Conservation (phyloP, 192 early-diverging fungal species). For the Cetraspora pellucida region DNA sequence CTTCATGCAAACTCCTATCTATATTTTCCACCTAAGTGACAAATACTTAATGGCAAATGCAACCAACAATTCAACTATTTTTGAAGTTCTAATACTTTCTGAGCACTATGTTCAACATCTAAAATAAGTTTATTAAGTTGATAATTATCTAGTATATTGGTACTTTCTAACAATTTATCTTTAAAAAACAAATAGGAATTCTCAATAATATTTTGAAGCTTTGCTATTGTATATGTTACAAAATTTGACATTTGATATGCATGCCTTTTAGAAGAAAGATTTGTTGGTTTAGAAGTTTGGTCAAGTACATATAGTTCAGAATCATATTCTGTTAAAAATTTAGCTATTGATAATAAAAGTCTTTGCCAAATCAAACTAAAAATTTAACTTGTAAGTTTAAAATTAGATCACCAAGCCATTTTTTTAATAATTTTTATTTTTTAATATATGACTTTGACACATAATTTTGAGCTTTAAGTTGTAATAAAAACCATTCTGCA, state of each 20-base stretch:
- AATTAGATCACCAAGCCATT: not conserved
- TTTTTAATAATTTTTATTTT: not conserved
- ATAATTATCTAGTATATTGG: no score
- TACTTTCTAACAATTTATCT: no score
- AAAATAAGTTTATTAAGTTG: no score
- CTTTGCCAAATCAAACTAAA: not conserved
- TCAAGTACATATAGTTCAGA: no score
- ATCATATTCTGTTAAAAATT: not conserved
- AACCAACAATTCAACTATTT: not conserved
- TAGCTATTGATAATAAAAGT: not conserved
- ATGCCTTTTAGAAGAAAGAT: no score
- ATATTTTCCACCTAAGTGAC: not conserved
- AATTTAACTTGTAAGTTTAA: not conserved
- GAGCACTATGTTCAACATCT: not conserved
- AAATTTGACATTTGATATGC: no score
- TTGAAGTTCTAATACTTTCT: not conserved
- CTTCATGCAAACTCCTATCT: not conserved
- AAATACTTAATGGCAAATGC: not conserved
- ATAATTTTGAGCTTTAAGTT: no score
- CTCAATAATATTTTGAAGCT: no score
- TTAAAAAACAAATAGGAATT: no score
- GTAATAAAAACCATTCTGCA: no score
- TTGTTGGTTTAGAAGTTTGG: no score
- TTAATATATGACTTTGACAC: not conserved
- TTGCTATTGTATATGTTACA: no score